Percentiles rank a stretch among this genome's conserved stretches.
Conservation (phyloP, 352 stramenopile genomes). For the Phytophthora boehmeriae region DNA sequence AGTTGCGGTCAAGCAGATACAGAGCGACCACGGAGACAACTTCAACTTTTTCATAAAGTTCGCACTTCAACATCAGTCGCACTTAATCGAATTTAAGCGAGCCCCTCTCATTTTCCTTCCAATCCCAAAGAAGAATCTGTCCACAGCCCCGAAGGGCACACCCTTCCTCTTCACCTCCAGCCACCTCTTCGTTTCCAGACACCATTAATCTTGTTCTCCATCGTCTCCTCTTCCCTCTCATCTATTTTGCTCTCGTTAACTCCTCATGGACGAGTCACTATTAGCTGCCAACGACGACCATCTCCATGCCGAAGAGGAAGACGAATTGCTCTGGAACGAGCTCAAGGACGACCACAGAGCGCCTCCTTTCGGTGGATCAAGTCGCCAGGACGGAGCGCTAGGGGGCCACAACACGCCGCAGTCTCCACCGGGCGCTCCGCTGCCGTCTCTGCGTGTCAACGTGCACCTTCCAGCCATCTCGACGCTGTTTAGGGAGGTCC, state of each 20-base stretch:
- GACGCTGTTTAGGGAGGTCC: slow-evolving; percentile 71
- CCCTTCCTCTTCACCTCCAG: neutral
- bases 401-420: slow-evolving; percentile 21
- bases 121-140: too few relatives aligned
- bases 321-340: slow-evolving; percentile 85
- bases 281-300: slow-evolving; percentile 42
- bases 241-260: neutral
- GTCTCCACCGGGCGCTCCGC: slow-evolving; percentile 13
- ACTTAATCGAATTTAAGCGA: neutral
- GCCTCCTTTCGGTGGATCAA: slow-evolving; percentile 25
- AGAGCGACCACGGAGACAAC: too few relatives aligned
- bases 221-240: slow-evolving; percentile 8
- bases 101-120: too few relatives aligned
- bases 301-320: slow-evolving; percentile 50
- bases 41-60: neutral
- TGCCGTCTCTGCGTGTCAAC: slow-evolving; percentile 72
- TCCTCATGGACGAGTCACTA: slow-evolving; percentile 73
- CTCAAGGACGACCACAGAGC: slow-evolving; percentile 64
- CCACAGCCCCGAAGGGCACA: too few relatives aligned
- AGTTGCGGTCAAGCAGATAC: too few relatives aligned
- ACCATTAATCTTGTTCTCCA: slow-evolving; percentile 7
- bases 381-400: slow-evolving; percentile 28
- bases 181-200: neutral
- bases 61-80: neutral
- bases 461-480: slow-evolving; percentile 82